phyloP scores from a whole-genome alignment of 352 stramenopile genomes.

The Phytophthora nicotianae region DNA sequence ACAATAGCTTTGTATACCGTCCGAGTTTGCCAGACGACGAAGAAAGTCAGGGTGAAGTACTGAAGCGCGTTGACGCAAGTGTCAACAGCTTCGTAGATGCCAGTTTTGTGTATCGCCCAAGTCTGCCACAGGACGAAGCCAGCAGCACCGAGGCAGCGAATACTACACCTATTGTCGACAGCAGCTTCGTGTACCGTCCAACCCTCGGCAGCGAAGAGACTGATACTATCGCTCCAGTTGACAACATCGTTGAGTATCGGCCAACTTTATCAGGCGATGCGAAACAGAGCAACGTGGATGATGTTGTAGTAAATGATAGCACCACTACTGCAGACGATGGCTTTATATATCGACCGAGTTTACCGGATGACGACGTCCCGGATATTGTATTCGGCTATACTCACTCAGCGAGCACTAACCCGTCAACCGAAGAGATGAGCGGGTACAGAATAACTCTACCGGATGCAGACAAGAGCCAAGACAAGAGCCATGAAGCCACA shows the following conservation, averaged over 20 bases:
- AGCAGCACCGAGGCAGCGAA: not conserved
- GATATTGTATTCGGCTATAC: not conserved
- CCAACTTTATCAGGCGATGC: slow-evolving; percentile 7
- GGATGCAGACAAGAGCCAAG: not conserved
- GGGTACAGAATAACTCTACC: not conserved
- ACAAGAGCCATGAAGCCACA: too few relatives aligned
- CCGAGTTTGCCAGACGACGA: slow-evolving; percentile 27
- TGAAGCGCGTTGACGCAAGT: not conserved
- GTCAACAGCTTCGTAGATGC: slow-evolving; percentile 22
- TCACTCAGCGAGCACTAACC: not conserved
- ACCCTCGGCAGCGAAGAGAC: not conserved
- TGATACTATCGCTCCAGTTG: not conserved
- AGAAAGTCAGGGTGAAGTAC: slow-evolving; percentile 1
- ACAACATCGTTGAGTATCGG: slow-evolving; percentile 1
- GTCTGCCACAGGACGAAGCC: not conserved
- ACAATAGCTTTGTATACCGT: slow-evolving; percentile 35
- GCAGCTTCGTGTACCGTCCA: slow-evolving; percentile 8
- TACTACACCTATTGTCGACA: not conserved
- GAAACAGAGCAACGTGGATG: not conserved
- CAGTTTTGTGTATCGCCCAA: slow-evolving; percentile 18
- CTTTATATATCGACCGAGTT: slow-evolving; percentile 11
- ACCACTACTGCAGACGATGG: not conserved
- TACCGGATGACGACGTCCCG: slow-evolving; percentile 6
- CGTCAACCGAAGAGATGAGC: slow-evolving; percentile 1
- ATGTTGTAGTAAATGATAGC: not conserved